Base-by-base conservation (phyloP, 2,329 filamentous ascomycete species). In the Boeremia exigua region DNA sequence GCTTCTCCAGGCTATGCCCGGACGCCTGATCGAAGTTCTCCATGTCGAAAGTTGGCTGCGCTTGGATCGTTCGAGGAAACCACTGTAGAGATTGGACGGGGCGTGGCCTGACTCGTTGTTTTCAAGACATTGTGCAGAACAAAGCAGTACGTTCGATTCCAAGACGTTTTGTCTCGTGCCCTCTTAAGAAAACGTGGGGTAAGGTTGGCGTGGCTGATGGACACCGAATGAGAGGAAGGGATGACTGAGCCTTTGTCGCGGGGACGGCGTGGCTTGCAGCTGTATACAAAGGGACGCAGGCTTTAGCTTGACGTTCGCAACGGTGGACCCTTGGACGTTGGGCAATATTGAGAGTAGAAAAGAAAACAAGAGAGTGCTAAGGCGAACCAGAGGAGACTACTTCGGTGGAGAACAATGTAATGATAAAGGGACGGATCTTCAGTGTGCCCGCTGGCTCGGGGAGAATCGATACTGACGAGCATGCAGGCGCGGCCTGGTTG, bases 91-190 rank as follows among this genome's bases (percentile, higher is more conserved):
- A 28, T n/a, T n/a, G n/a, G 25, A 15, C 27, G 28, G 28, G 15
- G 14, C 15, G 50, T 54, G 45, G 37, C 38, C 48, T 46, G 47
- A 17, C 39, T 56, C 42, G 54, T 42, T 30, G 25, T 48, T 32
- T 56, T 64, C 55, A 62, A 58, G 53, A 60, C 58, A 66, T 58
- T 55, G 58, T 65, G 62, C 37, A 38, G 32, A 52, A 54, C 40
- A 44, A 54, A 58, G 48, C 37, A 38, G 45, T 42, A 42, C 34
- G 32, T 12, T 54, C 33, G 40, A 10, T 32, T 45, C 29, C 32
- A 40, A 46, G 42, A 14, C 15, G 32, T 28, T n/a, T 23, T 32
- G 42, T 54, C 48, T 47, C 38, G 54, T 56, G 59, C 44, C 15
- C 19, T 40, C 28, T 33, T 11, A 15, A 19, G 23, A 34, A 29